These are phyloP conservation scores for Xylaria flabelliformis DNA, from an alignment of 495 filamentous ascomycete species.

Conservation along the genomic window DNA sequence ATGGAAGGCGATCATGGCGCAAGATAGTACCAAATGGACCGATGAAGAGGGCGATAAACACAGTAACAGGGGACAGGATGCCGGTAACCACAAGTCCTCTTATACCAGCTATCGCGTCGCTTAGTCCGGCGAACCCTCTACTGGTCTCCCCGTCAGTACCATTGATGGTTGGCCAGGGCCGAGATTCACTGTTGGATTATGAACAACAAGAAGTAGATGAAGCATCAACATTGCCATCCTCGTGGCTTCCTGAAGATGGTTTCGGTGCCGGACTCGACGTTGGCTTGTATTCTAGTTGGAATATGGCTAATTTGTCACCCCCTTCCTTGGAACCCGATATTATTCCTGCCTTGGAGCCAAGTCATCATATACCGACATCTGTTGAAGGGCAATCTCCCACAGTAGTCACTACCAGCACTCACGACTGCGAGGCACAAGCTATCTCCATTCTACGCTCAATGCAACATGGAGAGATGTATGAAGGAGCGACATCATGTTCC, in stretches of 20 bases:
- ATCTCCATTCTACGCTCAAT: constrained; percentile 26
- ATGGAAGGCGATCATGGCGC: constrained; percentile 31
- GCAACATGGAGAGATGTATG: constrained; percentile 23
- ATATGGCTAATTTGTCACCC: background rate
- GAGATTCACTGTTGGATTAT: background rate
- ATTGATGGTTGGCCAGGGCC: background rate
- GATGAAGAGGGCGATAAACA: constrained; percentile 3
- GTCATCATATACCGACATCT: background rate
- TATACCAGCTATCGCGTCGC: background rate
- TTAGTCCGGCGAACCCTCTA: constrained; percentile 4
- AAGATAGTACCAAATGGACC: constrained; percentile 5
- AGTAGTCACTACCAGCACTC: background rate
- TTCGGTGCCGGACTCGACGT: background rate
- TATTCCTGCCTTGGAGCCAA: background rate
- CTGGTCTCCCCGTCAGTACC: background rate
- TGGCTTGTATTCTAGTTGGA: background rate
- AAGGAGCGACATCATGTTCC: constrained; percentile 24
- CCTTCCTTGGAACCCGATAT: background rate
- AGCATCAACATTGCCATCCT: background rate
- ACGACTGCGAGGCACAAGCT: constrained; percentile 27
- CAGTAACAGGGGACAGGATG: background rate
- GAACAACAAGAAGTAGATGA: background rate
- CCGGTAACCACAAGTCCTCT: background rate
- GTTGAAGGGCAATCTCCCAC: background rate
- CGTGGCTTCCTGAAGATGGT: background rate